Conservation (phyloP, 2,329 filamentous ascomycete species). For the Fusarium nygamai region DNA sequence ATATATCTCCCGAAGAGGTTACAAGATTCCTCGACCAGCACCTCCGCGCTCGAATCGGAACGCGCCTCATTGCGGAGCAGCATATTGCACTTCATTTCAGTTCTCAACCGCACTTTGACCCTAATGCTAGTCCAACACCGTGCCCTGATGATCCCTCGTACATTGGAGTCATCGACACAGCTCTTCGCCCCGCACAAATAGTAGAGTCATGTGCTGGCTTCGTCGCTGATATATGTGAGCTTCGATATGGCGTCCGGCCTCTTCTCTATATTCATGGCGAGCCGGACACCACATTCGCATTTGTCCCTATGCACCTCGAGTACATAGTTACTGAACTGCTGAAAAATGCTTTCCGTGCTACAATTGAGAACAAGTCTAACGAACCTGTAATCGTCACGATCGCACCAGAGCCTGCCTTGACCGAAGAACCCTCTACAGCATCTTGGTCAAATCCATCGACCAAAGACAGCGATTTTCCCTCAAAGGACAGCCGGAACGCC, state of each 20-base stretch:
- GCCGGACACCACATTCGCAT: slow-evolving; percentile 87
- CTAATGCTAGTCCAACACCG: slow-evolving; percentile 59
- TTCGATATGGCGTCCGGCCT: slow-evolving; percentile 92
- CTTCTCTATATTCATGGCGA: slow-evolving; percentile 84
- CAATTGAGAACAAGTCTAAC: slow-evolving; percentile 82
- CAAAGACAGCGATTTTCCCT: background rate
- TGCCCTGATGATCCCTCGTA: slow-evolving; percentile 70
- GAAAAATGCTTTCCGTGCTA: slow-evolving; percentile 96
- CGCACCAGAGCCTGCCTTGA: slow-evolving; percentile 70
- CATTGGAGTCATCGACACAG: slow-evolving; percentile 95
- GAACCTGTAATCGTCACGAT: slow-evolving; percentile 94
- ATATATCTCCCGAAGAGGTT: slow-evolving; percentile 85
- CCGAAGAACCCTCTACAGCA: slow-evolving; percentile 37
- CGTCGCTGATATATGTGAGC: slow-evolving; percentile 95
- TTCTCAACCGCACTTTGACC: slow-evolving; percentile 74
- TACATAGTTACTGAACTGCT: slow-evolving; percentile 97
- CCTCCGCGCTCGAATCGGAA: slow-evolving; percentile 91
- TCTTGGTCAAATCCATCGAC: slow-evolving; percentile 43
- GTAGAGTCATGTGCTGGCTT: slow-evolving; percentile 88
- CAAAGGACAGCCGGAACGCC: slow-evolving; percentile 49
- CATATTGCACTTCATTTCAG: slow-evolving; percentile 88
- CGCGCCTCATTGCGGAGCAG: slow-evolving; percentile 92
- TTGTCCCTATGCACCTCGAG: slow-evolving; percentile 94
- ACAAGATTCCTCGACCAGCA: slow-evolving; percentile 94
- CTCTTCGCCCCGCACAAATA: slow-evolving; percentile 81